phyloP scores from a whole-genome alignment of 2,329 filamentous ascomycete genomes.

The Penicillium verrucosum region DNA sequence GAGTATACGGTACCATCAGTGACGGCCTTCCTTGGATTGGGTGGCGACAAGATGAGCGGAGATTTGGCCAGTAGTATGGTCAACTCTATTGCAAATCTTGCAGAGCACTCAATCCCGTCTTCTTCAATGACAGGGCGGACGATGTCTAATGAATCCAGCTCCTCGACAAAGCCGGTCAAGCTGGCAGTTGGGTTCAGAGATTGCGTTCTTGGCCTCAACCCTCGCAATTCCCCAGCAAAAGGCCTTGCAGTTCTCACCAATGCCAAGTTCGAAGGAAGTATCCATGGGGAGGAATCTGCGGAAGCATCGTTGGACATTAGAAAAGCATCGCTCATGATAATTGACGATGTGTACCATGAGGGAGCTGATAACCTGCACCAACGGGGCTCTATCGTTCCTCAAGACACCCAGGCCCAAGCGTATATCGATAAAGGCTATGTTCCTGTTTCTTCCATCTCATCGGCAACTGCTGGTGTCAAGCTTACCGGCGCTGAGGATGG shows the following conservation, averaged over 20 bases:
- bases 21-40: constrained; percentile 72
- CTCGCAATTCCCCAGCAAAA: constrained; percentile 70
- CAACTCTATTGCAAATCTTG: constrained; percentile 73
- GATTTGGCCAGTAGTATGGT: constrained; percentile 74
- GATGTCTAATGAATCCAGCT: constrained; percentile 17
- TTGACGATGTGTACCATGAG: constrained; percentile 64
- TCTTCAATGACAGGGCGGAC: constrained; percentile 12
- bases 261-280: constrained; percentile 64
- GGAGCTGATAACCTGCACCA: constrained; percentile 33
- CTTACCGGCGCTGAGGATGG: constrained; percentile 57
- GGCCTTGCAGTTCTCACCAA: constrained; percentile 75
- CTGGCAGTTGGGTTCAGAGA: constrained; percentile 67
- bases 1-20: constrained; percentile 86
- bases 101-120: constrained; percentile 44
- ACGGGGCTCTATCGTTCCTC: constrained; percentile 24
- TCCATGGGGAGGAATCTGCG: constrained; percentile 64
- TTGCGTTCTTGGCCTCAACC: constrained; percentile 81
- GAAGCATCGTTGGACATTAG: constrained; percentile 66
- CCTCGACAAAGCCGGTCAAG: constrained; percentile 51
- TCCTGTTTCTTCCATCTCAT: constrained; percentile 80
- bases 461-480: constrained; percentile 66
- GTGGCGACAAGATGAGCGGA: constrained; percentile 64
- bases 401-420: constrained; percentile 47
- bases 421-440: constrained; percentile 70
- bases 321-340: constrained; percentile 77